Percentiles rank a stretch among this genome's conserved stretches.
Conservation (phyloP, 371 early-diverging fungal species). For the Mucor velutinosus region DNA sequence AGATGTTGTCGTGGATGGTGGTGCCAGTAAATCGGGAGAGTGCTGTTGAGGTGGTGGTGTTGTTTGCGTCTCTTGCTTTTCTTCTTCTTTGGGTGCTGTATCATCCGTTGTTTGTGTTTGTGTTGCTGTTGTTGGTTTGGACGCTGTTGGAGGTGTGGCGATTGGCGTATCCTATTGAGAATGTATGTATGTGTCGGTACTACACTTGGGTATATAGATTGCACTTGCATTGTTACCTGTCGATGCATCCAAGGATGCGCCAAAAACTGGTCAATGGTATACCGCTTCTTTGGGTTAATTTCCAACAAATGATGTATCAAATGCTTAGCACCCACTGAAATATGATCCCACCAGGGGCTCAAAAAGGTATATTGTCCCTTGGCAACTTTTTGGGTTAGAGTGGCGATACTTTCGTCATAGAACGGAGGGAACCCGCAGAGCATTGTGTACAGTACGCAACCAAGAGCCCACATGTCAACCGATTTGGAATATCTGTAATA, state of each 20-base stretch:
- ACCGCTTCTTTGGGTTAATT: slow-evolving; percentile 82
- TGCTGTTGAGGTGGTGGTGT: slow-evolving; percentile 13
- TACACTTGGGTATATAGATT: not conserved
- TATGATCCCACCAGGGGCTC: slow-evolving; percentile 90
- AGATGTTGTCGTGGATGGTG: slow-evolving; percentile 30
- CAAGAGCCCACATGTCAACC: slow-evolving; percentile 95
- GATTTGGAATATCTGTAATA: slow-evolving; percentile 75
- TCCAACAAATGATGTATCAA: slow-evolving; percentile 81
- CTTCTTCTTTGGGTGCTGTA: not conserved
- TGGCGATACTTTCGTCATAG: slow-evolving; percentile 79
- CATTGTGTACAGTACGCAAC: slow-evolving; percentile 89
- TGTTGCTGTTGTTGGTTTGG: not conserved
- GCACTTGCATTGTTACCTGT: slow-evolving; percentile 9
- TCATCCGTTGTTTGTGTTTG: not conserved
- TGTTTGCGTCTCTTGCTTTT: not conserved
- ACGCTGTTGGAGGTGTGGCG: not conserved
- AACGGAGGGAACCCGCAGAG: slow-evolving; percentile 92
- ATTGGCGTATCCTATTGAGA: slow-evolving; percentile 5
- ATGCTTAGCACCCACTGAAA: slow-evolving; percentile 75
- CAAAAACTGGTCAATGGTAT: slow-evolving; percentile 79
- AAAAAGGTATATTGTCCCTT: slow-evolving; percentile 75
- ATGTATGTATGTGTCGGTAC: not conserved
- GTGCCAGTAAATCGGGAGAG: slow-evolving; percentile 20
- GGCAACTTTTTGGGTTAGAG: slow-evolving; percentile 77
- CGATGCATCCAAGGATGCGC: slow-evolving; percentile 32